phyloP scores from a whole-genome alignment of 2,329 filamentous ascomycete genomes.

The Xylaria sp. region DNA sequence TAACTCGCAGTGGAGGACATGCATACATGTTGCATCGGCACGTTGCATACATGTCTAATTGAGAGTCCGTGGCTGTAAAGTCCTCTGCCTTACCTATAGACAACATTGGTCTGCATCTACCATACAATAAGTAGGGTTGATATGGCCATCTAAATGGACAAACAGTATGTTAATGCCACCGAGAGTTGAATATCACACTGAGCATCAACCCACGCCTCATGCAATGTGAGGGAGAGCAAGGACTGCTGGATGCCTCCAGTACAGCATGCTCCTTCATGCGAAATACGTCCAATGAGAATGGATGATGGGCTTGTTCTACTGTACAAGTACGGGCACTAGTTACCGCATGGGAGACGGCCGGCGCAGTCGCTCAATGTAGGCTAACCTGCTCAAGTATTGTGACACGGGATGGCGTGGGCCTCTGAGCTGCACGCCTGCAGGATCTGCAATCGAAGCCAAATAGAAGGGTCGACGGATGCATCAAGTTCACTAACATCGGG shows the following conservation, averaged over 20 bases:
- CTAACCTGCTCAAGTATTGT: slow-evolving; percentile 8
- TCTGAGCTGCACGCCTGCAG: background rate
- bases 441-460: slow-evolving; percentile 37
- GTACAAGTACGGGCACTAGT: background rate
- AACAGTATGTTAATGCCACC: background rate
- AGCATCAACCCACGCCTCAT: slow-evolving; percentile 9
- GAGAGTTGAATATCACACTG: background rate
- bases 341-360: background rate
- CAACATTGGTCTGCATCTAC: background rate
- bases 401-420: background rate
- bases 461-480: slow-evolving; percentile 27
- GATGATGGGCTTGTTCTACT: slow-evolving; percentile 8
- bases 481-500: slow-evolving; percentile 10
- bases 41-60: background rate
- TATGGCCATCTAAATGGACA: background rate
- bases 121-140: background rate
- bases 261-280: background rate
- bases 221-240: background rate
- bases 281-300: slow-evolving; percentile 1
- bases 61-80: background rate
- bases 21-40: slow-evolving; percentile 1
- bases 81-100: background rate
- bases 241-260: background rate
- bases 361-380: background rate
- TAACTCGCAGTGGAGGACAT: background rate